Percentiles rank a stretch among this genome's conserved stretches.
These are phyloP conservation scores for Ophiostoma montium DNA, from an alignment of 2,329 filamentous ascomycete genomes.

Conservation along the genomic window DNA sequence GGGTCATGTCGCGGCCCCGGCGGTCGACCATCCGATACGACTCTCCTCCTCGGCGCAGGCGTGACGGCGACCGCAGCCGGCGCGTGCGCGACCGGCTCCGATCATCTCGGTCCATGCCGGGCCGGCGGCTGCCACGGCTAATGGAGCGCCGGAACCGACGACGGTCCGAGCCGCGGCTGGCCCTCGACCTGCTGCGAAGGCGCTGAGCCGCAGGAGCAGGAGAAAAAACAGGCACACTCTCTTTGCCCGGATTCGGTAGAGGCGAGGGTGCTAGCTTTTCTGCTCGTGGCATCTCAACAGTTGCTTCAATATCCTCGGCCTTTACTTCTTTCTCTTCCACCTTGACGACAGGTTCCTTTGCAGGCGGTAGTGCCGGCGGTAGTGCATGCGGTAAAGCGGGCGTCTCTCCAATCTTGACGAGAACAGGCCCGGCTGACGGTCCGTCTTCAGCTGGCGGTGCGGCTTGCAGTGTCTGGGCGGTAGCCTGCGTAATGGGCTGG, in stretches of 20 bases:
- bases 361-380: neutral
- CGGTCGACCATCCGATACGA: conserved; percentile 1
- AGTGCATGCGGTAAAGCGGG: neutral
- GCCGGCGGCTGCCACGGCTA: conserved; percentile 18
- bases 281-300: neutral
- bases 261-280: too few relatives aligned
- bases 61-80: conserved; percentile 8
- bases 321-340: neutral
- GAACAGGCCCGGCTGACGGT: neutral
- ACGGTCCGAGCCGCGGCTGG: conserved; percentile 14
- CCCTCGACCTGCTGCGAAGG: conserved; percentile 18
- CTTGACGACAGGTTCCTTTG: neutral
- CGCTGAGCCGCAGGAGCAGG: conserved; percentile 2
- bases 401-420: neutral
- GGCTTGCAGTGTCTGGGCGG: neutral
- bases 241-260: neutral
- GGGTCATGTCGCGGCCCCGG: conserved; percentile 5
- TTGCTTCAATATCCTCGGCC: neutral
- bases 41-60: conserved; percentile 4
- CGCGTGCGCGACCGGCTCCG: conserved; percentile 6
- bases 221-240: neutral
- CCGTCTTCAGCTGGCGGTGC: neutral
- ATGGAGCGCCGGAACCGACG: conserved; percentile 13
- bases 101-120: conserved; percentile 10
- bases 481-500: neutral